A percentile compares a stretch with the other conserved stretches of the same genome.
These are phyloP conservation scores for Suillus sp. DNA, from an alignment of 768 basidiomycete species.

Conservation along the genomic window DNA sequence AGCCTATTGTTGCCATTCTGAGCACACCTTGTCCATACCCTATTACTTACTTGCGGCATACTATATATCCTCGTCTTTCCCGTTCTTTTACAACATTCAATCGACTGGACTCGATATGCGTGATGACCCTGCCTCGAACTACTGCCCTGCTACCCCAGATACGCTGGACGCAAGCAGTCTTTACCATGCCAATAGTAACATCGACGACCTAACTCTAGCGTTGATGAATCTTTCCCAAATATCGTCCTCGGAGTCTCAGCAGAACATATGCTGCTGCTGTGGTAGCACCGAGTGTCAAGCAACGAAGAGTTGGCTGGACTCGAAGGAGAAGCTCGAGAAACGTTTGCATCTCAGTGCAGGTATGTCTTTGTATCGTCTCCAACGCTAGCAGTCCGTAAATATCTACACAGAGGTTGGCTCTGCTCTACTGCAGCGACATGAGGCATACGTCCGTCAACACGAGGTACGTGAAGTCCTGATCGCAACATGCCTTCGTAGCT, in stretches of 20 bases:
- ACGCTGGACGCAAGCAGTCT: conserved; percentile 54
- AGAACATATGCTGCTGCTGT: conserved; percentile 63
- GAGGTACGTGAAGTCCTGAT: conserved; percentile 47
- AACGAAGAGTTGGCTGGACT: conserved; percentile 58
- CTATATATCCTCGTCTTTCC: conserved; percentile 10
- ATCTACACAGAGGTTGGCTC: conserved; percentile 76
- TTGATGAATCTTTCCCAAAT: conserved; percentile 71
- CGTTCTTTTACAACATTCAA: conserved; percentile 9
- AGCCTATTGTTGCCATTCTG: conserved; percentile 1
- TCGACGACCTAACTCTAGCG: conserved; percentile 79
- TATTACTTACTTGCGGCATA: conserved; percentile 1
- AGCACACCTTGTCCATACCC: conserved; percentile 12
- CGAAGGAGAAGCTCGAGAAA: conserved; percentile 73
- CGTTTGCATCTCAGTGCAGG: conserved; percentile 85
- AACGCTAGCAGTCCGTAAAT: conserved; percentile 9
- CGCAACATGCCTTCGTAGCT: conserved; percentile 16
- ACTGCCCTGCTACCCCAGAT: conserved; percentile 49
- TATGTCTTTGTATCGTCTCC: conserved; percentile 41
- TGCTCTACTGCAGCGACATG: conserved; percentile 82
- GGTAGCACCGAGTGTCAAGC: conserved; percentile 65
- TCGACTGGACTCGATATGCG: conserved; percentile 26
- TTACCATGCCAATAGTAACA: conserved; percentile 57
- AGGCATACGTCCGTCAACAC: conserved; percentile 77
- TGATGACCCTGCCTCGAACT: conserved; percentile 19
- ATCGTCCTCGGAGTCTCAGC: conserved; percentile 69